Conservation (phyloP, 805 yeast genomes). For the Candida endomychidarum region DNA sequence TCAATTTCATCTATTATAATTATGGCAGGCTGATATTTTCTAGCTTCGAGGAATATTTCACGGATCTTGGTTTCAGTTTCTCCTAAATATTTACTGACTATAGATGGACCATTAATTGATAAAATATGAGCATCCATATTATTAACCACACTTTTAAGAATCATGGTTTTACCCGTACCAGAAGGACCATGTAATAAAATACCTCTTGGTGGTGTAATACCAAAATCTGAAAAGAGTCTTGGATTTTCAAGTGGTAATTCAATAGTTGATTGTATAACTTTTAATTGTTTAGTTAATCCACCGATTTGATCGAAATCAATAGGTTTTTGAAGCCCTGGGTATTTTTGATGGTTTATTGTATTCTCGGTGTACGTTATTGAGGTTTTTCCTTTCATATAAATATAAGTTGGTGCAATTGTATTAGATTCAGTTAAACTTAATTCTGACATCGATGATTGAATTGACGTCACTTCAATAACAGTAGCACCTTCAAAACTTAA, state of each 20-base stretch:
- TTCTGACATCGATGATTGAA: constrained; percentile 35
- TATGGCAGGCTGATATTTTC: constrained; percentile 80
- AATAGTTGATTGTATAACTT: constrained; percentile 60
- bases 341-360: constrained; percentile 22
- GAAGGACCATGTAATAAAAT: constrained; percentile 94
- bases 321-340: constrained; percentile 45
- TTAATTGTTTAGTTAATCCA: constrained; percentile 69
- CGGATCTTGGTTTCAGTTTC: constrained; percentile 89
- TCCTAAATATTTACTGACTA: constrained; percentile 89
- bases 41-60: constrained; percentile 80
- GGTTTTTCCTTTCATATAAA: constrained; percentile 35
- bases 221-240: constrained; percentile 72
- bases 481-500: constrained; percentile 24
- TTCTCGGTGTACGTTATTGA: constrained; percentile 7
- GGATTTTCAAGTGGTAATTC: constrained; percentile 83
- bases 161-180: constrained; percentile 94
- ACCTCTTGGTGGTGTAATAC: constrained; percentile 92
- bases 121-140: constrained; percentile 81
- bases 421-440: constrained; percentile 29
- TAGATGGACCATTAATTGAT: constrained; percentile 85
- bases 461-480: constrained; percentile 30
- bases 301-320: constrained; percentile 63
- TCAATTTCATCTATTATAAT: constrained; percentile 93
- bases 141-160: constrained; percentile 76
- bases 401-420: constrained; percentile 38